Base-by-base conservation (phyloP, 2,329 filamentous ascomycete species). In the Aaosphaeria pasadenensis region DNA sequence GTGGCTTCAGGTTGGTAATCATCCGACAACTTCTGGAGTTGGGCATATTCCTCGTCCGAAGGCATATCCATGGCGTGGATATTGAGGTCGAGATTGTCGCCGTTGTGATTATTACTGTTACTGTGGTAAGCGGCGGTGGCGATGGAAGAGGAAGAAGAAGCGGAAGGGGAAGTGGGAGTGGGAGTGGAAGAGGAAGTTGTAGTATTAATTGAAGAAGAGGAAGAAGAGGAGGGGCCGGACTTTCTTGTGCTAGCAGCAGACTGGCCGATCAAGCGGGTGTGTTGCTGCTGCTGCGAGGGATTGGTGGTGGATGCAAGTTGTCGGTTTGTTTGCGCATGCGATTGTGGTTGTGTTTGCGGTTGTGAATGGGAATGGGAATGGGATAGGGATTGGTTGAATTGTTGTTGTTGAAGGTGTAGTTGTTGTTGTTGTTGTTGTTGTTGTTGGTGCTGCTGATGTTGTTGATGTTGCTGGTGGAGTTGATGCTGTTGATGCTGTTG, bases 1-100 rank as follows among this genome's bases (percentile, higher is more conserved):
- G 77, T 76, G 45, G 77, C 67, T 52, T 83, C 78, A 9, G 82
- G 77, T 63, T 83, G 75, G 57, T 80, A 86, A 49, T 79, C 74
- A 62, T 80, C 80, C 57, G 82, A 84, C 52, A 84, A 72, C 64
- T 81, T 78, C 71, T 85, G 82, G 65, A 85, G 74, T 48, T 81
- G 75, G 55, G 82, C 80, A 63, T 84, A 73, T 56, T 85, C 81
- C 47, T 83, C 80, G 44, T 76, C 74, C 41, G 67, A 59, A 50
- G 67, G 58, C 52, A 67, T 60, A 36, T 9, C 33, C 72, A 75
- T 77, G 54, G 52, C 66, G 58, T 62, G 52, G 44, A 56, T 54
- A 45, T 58, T 46, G 51, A 52, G 49, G 59, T 55, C 57, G 55
- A 46, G 53, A 56, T 60, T 56, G 54, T 62, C 58, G 60, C 56